Evolutionary conservation across 306 rosid species (phyloP), one percentile per base, ranked within the genome.

Genomic region (Lathyrus tuberosus): DNA sequence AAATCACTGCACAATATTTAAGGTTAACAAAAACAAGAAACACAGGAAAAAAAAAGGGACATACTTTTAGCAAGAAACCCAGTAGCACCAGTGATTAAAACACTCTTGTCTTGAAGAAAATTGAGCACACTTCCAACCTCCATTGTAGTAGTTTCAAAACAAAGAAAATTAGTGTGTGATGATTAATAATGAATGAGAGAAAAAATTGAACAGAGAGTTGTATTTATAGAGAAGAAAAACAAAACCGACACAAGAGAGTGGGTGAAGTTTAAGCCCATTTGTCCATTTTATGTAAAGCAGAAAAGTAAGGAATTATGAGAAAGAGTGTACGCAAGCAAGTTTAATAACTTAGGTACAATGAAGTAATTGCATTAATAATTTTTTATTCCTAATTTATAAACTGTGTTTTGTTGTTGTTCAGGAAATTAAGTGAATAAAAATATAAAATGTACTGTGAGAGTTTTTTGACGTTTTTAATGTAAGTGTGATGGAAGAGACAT

Each of bases 31-130:
- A 20, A n/a, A 51, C 2, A 8, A 1, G 5, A 28, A 65, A 3
- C 22, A 20, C 22, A 43, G 1, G 2, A 1, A 11, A 38, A 0
- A 33, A 12, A n/a, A 9, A 57, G 46, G 43, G 3, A 8, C 4
- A 14, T 82, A 86, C 96, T 86, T 75, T 90, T 90, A 35, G 95
- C 96, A 0, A 90, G 85, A 74, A 90, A 90, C 6, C 96, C 96
- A 69, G 92, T 83, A 26, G 90, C 95, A 11, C 96, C 95, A 31
- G 92, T 86, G 85, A 90, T 47, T 65, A 90, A 74, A 76, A 90
- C 81, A 82, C 71, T 78, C 80, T 83, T 88, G 74, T 83, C 73
- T 11, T 88, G 69, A 20, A 88, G 85, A 47, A 86, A 84, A 38
- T 81, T 71, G 26, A 88, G 81, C 10, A 90, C 67, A 30, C 92